These are phyloP conservation scores for Cyclotella cryptica DNA, from an alignment of 108 stramenopile species.

Conservation along the genomic window DNA sequence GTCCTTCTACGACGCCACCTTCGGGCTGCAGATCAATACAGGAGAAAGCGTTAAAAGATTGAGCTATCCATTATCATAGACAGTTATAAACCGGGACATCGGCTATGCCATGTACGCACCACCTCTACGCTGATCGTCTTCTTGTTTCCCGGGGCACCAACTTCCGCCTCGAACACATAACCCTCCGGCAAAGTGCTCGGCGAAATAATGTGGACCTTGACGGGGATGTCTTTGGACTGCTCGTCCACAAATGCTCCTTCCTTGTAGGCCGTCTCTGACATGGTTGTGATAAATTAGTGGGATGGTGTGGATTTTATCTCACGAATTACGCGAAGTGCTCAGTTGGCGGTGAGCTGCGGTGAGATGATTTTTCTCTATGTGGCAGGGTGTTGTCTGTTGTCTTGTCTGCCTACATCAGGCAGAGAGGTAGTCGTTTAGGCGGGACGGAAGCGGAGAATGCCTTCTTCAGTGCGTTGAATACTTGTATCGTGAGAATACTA, in stretches of 20 bases:
- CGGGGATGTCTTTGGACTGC: slow-evolving; percentile 25
- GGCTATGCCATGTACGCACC: slow-evolving; percentile 11
- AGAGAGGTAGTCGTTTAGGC: too few relatives aligned
- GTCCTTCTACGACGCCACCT: slow-evolving; percentile 81
- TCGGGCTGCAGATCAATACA: slow-evolving; percentile 46
- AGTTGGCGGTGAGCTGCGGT: too few relatives aligned
- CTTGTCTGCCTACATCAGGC: too few relatives aligned
- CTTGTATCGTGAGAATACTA: too few relatives aligned
- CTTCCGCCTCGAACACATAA: slow-evolving; percentile 82
- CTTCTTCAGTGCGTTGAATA: too few relatives aligned
- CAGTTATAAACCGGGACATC: background rate
- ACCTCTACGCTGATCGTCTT: slow-evolving; percentile 54
- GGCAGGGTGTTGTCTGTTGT: too few relatives aligned
- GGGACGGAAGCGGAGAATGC: too few relatives aligned
- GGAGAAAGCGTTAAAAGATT: background rate
- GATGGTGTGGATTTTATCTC: too few relatives aligned
- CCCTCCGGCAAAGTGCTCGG: slow-evolving; percentile 86
- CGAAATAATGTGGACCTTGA: slow-evolving; percentile 64
- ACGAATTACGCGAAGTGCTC: too few relatives aligned
- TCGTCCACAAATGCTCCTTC: slow-evolving; percentile 40
- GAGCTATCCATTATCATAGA: background rate
- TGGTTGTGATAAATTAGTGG: too few relatives aligned
- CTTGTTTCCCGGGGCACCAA: slow-evolving; percentile 49
- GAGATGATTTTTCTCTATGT: too few relatives aligned
- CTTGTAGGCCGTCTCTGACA: slow-evolving; percentile 41